Evolutionary conservation across 140 eudicot species (phyloP).

Genomic region (Oenanthe javanica): DNA sequence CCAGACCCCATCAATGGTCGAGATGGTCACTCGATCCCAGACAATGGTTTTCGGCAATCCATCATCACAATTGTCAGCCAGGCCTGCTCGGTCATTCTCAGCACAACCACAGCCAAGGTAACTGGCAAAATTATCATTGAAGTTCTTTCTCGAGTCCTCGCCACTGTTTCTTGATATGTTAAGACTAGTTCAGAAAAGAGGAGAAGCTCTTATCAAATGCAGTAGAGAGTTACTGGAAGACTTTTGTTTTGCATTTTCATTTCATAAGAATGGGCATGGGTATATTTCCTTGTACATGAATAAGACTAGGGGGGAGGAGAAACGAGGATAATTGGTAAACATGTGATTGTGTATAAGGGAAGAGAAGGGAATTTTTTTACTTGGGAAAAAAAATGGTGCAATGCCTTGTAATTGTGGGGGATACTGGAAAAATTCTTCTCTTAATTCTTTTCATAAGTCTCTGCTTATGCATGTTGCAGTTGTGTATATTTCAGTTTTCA

Average conservation of each 20-base stretch:
- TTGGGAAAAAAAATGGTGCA: conserved; percentile 12
- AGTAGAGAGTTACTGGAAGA: neutral
- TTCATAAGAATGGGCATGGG: neutral
- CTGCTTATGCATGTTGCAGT: neutral
- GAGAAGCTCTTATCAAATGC: neutral
- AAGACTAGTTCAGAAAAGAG: neutral
- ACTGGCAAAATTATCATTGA: conserved; percentile 10
- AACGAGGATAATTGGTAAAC: conserved; percentile 4
- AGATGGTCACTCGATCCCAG: conserved; percentile 83
- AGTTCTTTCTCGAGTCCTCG: neutral
- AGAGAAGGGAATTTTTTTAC: neutral
- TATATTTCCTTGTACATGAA: conserved; percentile 27
- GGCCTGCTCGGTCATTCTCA: conserved; percentile 50
- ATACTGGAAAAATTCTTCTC: conserved; percentile 16
- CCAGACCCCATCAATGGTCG: conserved; percentile 83
- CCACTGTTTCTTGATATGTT: neutral
- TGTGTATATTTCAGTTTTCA: neutral
- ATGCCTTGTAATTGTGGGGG: conserved; percentile 20
- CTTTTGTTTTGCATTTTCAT: neutral
- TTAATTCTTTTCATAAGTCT: conserved; percentile 15
- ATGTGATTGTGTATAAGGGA: conserved; percentile 20
- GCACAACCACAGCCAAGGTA: conserved; percentile 54
- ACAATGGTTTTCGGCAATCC: conserved; percentile 60
- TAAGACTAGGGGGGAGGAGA: conserved; percentile 9
- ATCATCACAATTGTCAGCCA: conserved; percentile 32